Evolutionary conservation across 768 basidiomycete genomes (phyloP), one percentile per base, ranked within the genome.

Genomic region (Lactarius sanguifluus): DNA sequence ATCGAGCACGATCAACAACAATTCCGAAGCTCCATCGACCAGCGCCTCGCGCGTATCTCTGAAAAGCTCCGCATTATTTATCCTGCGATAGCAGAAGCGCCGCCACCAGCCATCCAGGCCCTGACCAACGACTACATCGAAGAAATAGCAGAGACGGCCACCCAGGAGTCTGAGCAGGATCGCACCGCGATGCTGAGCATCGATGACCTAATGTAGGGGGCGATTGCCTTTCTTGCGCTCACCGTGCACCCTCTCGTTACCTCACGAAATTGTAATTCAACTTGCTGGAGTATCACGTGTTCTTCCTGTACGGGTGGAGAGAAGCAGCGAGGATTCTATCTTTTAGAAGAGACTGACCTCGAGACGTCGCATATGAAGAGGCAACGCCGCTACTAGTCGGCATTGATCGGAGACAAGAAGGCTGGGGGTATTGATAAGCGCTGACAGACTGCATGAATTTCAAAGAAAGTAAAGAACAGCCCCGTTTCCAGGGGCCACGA

Each of bases 381-480:
- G 50, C 50, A 50, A 50, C 47, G 47, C 47, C 47, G 13, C 50
- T 15, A 25, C 50, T 10, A 45, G 43, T n/a, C 12, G n/a, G 38
- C 15, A 18, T 45, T 59, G 58, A 59, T 45, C 58, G 58, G 58
- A 59, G 58, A 59, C 58, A 43, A 59, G 20, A 28, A 9, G 41
- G 23, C 36, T 8, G 47, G 47, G 32, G n/a, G 50, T 52, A 28
- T 25, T 3, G 25, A 25, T 52, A 52, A 25, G 16, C 50, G 50
- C 50, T 13, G 23, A 50, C 3, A 25, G 9, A 50, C 12, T 23
- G 13, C 25, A 6, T 25, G 25, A 10, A 25, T 25, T 23, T 25
- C 25, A 25, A 25, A 52, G 50, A 25, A 12, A 25, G 50, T 5
- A 52, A 23, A 52, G 47, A 50, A 50, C 3, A 13, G 10, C 10